A percentile compares a stretch with the other conserved stretches of the same genome.
phyloP scores from a whole-genome alignment of 2,329 filamentous ascomycete species.

The Xenosphaeropsis pyriputrescens region DNA sequence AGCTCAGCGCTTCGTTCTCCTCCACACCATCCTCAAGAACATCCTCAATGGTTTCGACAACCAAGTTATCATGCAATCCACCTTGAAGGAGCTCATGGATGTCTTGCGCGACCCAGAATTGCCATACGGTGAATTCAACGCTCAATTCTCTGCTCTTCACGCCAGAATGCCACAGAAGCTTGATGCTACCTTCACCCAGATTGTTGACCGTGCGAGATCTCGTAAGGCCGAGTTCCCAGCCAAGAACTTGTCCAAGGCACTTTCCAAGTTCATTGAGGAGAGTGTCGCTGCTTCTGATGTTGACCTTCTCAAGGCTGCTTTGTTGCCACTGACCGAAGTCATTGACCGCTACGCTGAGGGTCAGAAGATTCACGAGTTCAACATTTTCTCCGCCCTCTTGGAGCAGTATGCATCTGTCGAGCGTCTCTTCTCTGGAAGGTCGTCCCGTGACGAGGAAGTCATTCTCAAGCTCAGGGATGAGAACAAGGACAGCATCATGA shows the following conservation, averaged over 20 bases:
- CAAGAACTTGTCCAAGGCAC: conserved; percentile 70
- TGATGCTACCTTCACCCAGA: conserved; percentile 65
- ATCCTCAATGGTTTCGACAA: conserved; percentile 94
- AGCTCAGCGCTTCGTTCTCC: conserved; percentile 68
- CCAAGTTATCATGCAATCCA: conserved; percentile 84
- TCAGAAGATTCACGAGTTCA: conserved; percentile 79
- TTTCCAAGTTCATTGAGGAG: conserved; percentile 81
- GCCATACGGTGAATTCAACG: conserved; percentile 92
- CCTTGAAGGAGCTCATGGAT: conserved; percentile 76
- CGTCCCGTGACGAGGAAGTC: conserved; percentile 81
- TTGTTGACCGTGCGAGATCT: conserved; percentile 69
- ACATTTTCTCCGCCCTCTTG: conserved; percentile 65
- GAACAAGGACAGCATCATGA: conserved; percentile 81
- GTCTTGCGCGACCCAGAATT: conserved; percentile 82
- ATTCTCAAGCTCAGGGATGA: conserved; percentile 88
- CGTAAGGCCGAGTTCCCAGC: conserved; percentile 82
- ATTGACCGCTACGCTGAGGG: conserved; percentile 74
- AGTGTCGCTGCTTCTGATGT: conserved; percentile 61
- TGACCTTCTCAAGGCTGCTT: conserved; percentile 54
- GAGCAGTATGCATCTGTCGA: conserved; percentile 74
- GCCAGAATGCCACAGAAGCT: conserved; percentile 94
- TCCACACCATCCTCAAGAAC: conserved; percentile 67
- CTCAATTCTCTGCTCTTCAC: conserved; percentile 92
- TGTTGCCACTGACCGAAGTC: conserved; percentile 64
- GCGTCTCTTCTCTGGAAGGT: conserved; percentile 72